Evolutionary conservation across 2,329 filamentous ascomycete genomes (phyloP).

Genomic region (Rugonectria rugulosa): DNA sequence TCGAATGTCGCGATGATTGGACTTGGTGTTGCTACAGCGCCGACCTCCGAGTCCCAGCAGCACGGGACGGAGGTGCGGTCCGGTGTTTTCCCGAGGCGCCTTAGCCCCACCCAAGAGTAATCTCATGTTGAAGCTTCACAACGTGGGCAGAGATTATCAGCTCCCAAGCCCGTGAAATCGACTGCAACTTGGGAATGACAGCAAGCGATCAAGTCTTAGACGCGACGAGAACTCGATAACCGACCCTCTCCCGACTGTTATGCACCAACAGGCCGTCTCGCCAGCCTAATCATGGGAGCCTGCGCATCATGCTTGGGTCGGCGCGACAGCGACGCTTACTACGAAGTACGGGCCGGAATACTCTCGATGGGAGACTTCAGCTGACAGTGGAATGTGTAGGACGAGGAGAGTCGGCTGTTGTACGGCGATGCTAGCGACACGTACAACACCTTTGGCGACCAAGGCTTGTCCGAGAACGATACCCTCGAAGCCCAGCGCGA

Average conservation of each 20-base stretch:
- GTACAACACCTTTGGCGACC: constrained; percentile 70
- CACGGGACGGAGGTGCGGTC: constrained; percentile 27
- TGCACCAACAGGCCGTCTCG: constrained; percentile 28
- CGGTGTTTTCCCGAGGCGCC: constrained; percentile 38
- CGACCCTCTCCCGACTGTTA: constrained; percentile 26
- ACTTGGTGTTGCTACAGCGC: constrained; percentile 20
- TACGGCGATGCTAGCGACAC: constrained; percentile 67
- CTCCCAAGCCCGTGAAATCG: constrained; percentile 1
- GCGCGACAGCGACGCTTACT: constrained; percentile 58
- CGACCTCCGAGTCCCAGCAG: constrained; percentile 21
- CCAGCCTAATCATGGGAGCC: constrained; percentile 59
- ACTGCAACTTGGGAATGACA: constrained; percentile 13
- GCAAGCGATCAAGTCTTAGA: constrained; percentile 4
- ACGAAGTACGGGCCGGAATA: constrained; percentile 55
- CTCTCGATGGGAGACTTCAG: neutral
- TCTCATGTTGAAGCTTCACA: constrained; percentile 33
- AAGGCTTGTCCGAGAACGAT: constrained; percentile 63
- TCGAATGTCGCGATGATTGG: constrained; percentile 12
- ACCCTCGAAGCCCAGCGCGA: constrained; percentile 69
- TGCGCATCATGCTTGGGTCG: constrained; percentile 68
- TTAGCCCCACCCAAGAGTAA: constrained; percentile 35
- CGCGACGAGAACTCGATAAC: constrained; percentile 11
- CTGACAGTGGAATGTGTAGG: constrained; percentile 45
- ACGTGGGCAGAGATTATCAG: no score
- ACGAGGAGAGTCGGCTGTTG: constrained; percentile 65